Conservation (phyloP, 2,329 filamentous ascomycete species). For the Botrytis hyacinthi region DNA sequence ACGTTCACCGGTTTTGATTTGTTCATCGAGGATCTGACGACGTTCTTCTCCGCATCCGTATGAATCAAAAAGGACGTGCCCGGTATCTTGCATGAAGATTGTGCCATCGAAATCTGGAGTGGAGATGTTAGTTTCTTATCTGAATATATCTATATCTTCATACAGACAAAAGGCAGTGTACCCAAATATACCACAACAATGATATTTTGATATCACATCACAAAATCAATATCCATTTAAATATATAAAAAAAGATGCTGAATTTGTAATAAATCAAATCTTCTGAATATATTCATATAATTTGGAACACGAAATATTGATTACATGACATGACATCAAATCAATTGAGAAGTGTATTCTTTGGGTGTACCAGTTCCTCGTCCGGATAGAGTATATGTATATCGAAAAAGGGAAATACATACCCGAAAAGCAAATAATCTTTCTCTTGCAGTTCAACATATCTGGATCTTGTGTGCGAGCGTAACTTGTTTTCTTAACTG, state of each 20-base stretch:
- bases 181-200: background rate
- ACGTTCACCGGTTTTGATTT: slow-evolving; percentile 63
- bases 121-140: slow-evolving; percentile 21
- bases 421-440: slow-evolving; percentile 60
- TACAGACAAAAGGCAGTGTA: background rate
- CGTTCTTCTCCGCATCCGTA: slow-evolving; percentile 59
- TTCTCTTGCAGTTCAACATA: slow-evolving; percentile 47
- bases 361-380: background rate
- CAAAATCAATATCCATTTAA: background rate
- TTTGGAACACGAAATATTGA: background rate
- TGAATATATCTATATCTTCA: background rate
- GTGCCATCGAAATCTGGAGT: slow-evolving; percentile 65
- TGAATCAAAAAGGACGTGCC: slow-evolving; percentile 65
- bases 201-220: background rate
- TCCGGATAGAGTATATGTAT: background rate
- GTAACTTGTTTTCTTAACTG: slow-evolving; percentile 33
- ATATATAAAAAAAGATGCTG: background rate
- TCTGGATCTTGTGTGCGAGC: slow-evolving; percentile 31
- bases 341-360: background rate
- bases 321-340: background rate
- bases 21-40: slow-evolving; percentile 57
- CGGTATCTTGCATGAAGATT: slow-evolving; percentile 70
- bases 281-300: background rate
- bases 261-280: background rate
- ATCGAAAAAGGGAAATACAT: slow-evolving; percentile 28